Conservation (phyloP, 306 rosid species). For the Pterocarpus macrocarpus region DNA sequence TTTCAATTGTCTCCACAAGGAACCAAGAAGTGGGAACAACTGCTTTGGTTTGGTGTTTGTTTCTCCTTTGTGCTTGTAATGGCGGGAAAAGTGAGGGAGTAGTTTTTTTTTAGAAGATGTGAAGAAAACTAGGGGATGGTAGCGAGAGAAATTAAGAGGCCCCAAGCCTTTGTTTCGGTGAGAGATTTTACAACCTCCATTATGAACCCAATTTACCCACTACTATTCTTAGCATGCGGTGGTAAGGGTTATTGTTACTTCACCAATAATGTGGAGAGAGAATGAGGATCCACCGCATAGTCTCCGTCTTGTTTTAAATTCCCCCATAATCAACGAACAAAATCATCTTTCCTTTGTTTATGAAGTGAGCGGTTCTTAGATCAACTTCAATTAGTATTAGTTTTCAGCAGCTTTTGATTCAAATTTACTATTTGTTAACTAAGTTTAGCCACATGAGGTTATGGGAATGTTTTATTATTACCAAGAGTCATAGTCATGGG, state of each 20-base stretch:
- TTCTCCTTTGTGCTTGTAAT: background rate
- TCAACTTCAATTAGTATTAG: background rate
- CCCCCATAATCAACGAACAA: slow-evolving; percentile 6
- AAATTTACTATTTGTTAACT: no score
- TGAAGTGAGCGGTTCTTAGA: background rate
- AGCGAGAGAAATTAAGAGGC: slow-evolving; percentile 26
- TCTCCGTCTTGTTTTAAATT: background rate
- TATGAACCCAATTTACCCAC: slow-evolving; percentile 41
- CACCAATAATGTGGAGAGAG: slow-evolving; percentile 1
- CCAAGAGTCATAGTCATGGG: no score
- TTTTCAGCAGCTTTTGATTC: background rate
- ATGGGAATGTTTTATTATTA: no score
- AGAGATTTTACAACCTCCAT: slow-evolving; percentile 39
- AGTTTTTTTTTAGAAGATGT: background rate
- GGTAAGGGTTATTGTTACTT: background rate
- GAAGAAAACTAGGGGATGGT: slow-evolving; percentile 21
- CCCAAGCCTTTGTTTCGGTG: slow-evolving; percentile 22
- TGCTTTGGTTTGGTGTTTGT: slow-evolving; percentile 4
- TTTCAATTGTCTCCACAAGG: slow-evolving; percentile 25
- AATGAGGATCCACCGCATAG: slow-evolving; percentile 31
- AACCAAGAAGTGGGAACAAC: slow-evolving; percentile 8
- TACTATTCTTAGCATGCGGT: slow-evolving; percentile 53
- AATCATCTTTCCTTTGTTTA: background rate
- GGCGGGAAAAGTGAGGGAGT: slow-evolving; percentile 27
- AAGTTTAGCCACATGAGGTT: no score